These are phyloP conservation scores for Podila epigama DNA, from an alignment of 192 early-diverging fungal species.

Conservation along the genomic window DNA sequence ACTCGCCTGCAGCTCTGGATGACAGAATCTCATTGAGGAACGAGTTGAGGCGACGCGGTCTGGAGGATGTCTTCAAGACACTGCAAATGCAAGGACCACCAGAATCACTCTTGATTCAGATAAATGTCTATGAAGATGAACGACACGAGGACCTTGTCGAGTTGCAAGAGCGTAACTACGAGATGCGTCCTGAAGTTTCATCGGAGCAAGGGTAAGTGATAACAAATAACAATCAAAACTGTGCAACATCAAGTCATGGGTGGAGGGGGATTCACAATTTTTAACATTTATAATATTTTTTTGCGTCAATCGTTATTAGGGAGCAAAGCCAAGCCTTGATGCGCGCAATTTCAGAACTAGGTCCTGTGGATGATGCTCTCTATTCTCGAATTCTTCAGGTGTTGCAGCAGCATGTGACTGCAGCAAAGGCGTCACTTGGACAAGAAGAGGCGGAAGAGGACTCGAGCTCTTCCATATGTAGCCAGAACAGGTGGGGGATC, in stretches of 20 bases:
- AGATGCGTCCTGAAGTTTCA: slow-evolving; percentile 20
- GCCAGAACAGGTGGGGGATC: slow-evolving; percentile 23
- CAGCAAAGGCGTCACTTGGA: slow-evolving; percentile 13
- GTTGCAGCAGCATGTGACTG: slow-evolving; percentile 39
- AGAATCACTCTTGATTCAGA: slow-evolving; percentile 52
- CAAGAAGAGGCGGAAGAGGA: slow-evolving; percentile 24
- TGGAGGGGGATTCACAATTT: too few species aligned
- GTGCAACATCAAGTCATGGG: too few species aligned
- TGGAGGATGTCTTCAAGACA: slow-evolving; percentile 54
- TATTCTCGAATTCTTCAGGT: slow-evolving; percentile 40
- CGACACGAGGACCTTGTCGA: slow-evolving; percentile 53
- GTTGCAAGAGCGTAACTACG: slow-evolving; percentile 47
- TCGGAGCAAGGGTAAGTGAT: slow-evolving; percentile 29
- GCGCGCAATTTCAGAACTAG: slow-evolving; percentile 16
- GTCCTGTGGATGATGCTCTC: slow-evolving; percentile 34
- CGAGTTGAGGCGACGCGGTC: slow-evolving; percentile 58
- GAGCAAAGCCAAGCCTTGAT: slow-evolving; percentile 21
- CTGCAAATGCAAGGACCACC: slow-evolving; percentile 45
- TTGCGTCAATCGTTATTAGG: background rate
- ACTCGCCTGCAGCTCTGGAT: slow-evolving; percentile 51
- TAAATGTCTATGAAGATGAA: slow-evolving; percentile 52
- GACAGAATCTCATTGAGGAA: slow-evolving; percentile 51
- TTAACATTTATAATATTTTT: background rate
- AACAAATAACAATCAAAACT: too few species aligned
- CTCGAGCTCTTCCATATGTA: slow-evolving; percentile 12